Conservation (phyloP, 345 rosid species). For the Corchorus capsularis region DNA sequence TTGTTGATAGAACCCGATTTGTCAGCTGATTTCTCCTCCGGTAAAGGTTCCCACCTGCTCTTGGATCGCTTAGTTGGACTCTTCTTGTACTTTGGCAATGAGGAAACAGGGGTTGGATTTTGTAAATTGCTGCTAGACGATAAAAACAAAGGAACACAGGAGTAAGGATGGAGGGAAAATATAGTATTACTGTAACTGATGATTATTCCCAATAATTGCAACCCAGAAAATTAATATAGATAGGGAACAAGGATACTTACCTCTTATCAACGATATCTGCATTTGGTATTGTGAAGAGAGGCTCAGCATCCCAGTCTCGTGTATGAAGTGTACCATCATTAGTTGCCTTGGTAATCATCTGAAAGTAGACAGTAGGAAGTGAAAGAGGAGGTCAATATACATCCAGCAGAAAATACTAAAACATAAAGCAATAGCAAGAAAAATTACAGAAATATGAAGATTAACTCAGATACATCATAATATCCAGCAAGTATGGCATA, state of each 20-base stretch:
- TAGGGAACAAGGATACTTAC: slow-evolving; percentile 7
- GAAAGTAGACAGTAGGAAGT: slow-evolving; percentile 8
- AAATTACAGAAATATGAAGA: not conserved
- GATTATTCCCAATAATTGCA: slow-evolving; percentile 4
- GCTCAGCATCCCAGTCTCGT: slow-evolving; percentile 17
- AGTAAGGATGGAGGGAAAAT: not conserved
- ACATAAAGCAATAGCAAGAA: not conserved
- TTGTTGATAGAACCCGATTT: slow-evolving; percentile 42
- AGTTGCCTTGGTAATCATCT: slow-evolving; percentile 21
- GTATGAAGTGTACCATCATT: slow-evolving; percentile 23
- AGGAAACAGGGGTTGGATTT: slow-evolving; percentile 13
- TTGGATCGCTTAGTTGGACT: slow-evolving; percentile 45
- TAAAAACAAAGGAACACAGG: not conserved
- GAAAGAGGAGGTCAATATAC: not conserved
- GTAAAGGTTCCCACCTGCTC: slow-evolving; percentile 99
- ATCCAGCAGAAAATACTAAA: not conserved
- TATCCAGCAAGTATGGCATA: not conserved
- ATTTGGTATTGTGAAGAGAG: slow-evolving; percentile 19
- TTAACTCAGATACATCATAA: not conserved
- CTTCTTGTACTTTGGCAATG: slow-evolving; percentile 11
- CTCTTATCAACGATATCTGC: slow-evolving; percentile 13
- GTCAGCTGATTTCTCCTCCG: slow-evolving; percentile 59
- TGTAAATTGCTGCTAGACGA: slow-evolving; percentile 12
- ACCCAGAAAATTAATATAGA: slow-evolving; percentile 1
- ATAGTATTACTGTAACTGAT: not conserved